These are phyloP conservation scores for Xylariaceae sp. DNA, from an alignment of 2,329 filamentous ascomycete species.

Conservation along the genomic window DNA sequence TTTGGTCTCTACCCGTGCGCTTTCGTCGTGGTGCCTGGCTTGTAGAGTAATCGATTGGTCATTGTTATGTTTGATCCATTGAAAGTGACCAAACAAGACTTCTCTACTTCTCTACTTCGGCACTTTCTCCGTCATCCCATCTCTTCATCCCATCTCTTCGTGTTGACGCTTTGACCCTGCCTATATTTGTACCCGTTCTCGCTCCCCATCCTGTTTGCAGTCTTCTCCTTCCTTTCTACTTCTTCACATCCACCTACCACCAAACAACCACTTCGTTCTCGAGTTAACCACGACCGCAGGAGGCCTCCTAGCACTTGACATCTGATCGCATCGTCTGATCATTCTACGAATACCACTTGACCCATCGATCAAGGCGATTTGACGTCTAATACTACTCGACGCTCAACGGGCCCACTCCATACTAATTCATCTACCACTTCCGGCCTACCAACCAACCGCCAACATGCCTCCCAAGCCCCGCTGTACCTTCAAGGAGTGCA, in stretches of 20 bases:
- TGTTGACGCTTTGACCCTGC: no score
- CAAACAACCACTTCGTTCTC: no score
- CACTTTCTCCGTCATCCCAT: background rate
- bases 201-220: background rate
- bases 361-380: background rate
- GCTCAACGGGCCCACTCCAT: background rate
- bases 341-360: background rate
- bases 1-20: no score
- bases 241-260: background rate
- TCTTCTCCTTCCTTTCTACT: background rate
- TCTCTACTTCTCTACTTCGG: background rate
- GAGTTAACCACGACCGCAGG: background rate
- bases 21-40: no score
- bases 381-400: background rate
- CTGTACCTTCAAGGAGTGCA: constrained; percentile 87
- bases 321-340: background rate
- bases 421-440: background rate
- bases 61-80: no score
- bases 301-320: background rate
- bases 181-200: background rate
- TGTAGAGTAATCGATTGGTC: no score
- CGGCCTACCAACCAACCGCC: constrained; percentile 22
- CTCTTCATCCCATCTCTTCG: background rate
- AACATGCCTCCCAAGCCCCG: constrained; percentile 74
- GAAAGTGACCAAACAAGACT: no score